Evolutionary conservation across 1,284 basidiomycete genomes (phyloP), one percentile per base, ranked within the genome.

Genomic region (Agaricales sp.): DNA sequence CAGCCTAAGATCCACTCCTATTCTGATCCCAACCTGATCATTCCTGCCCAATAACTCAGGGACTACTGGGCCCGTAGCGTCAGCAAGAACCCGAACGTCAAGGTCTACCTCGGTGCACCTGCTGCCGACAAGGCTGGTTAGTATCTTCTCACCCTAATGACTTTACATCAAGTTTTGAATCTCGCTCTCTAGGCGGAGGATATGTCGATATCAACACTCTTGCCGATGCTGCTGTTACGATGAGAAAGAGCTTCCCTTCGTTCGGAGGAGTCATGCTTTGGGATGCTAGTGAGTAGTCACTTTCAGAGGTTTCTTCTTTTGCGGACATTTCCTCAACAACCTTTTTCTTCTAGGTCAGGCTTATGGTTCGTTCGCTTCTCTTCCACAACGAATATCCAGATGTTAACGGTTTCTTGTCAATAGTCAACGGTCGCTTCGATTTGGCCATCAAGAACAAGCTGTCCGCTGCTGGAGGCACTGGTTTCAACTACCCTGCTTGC

Each of bases 241-340:
- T 70, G 2, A 68, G 70, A 39, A 56, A 65, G 13, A 60, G 71
- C 51, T 84, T 72, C 57, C 74, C 77, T 8, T 80, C 78, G 19
- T 84, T 84, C 58, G 82, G 82, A 4, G 82, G 82, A 24, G 67
- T 80, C 19, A 85, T 85, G 82, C 65, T 82, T 45, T 66, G 63
- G 64, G 65, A 65, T 51, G 61, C 61, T 3, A 59, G 59, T 54
- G 54, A 58, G 24, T 13, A 13, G 23, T 22, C n/a, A n/a, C n/a
- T n/a, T n/a, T n/a, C n/a, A n/a, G n/a, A n/a, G n/a, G 16, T 16
- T 11, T 37, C 11, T 12, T 12, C 12, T 16, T 37, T 37, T n/a
- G n/a, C 30, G 12, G 11, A 37, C 11, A 37, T 37, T 16, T 37
- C 11, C 23, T 21, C 24, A 26, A 20, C 8, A 16, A 30, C 26